Evolutionary conservation across 306 rosid species (phyloP), one percentile per base, ranked within the genome.

Genomic region (Corylus avellana): DNA sequence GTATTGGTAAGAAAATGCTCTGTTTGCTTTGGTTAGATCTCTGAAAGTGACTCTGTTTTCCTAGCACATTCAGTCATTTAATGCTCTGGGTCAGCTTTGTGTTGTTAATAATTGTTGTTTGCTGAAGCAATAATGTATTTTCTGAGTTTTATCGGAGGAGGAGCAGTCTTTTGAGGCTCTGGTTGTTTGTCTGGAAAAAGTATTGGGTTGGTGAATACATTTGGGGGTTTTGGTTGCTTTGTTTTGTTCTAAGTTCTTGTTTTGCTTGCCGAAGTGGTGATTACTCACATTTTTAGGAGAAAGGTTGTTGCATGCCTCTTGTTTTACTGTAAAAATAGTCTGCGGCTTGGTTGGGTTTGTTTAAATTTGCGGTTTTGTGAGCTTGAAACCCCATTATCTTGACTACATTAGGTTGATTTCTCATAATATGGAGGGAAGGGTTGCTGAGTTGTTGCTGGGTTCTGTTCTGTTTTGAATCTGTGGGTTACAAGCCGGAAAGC

Each of bases 21-120:
- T 64, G 37, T 73, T 81, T 84, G 78, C 47, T 67, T 29, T 81
- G 81, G 67, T 85, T 78, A 82, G 94, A 88, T 91, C 91, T 87
- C 83, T 84, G 27, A 74, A 87, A 72, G 58, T 66, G 67, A 46
- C 74, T 74, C 68, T 59, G 77, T 73, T 86, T 86, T 68, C 63
- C 11, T 69, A 54, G 62, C 68, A 84, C 72, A 11, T 76, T 75
- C 69, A 42, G 48, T 49, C 75, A 86, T 81, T 84, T 84, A 62
- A 79, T 82, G 78, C 80, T 77, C 71, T 75, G 37, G 76, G 77
- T 75, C 80, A 59, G 76, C 79, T 68, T 22, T 49, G 56, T 63
- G 79, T 70, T 61, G 87, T 57, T 55, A 47, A 42, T 57, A 54
- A 56, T 46, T 81, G 64, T 73, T 37, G 51, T 77, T 76, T 74